Evolutionary conservation across 208 protist genomes (phyloP), one percentile per base, ranked within the genome.

Genomic region (Sergeia podlipaevii): DNA sequence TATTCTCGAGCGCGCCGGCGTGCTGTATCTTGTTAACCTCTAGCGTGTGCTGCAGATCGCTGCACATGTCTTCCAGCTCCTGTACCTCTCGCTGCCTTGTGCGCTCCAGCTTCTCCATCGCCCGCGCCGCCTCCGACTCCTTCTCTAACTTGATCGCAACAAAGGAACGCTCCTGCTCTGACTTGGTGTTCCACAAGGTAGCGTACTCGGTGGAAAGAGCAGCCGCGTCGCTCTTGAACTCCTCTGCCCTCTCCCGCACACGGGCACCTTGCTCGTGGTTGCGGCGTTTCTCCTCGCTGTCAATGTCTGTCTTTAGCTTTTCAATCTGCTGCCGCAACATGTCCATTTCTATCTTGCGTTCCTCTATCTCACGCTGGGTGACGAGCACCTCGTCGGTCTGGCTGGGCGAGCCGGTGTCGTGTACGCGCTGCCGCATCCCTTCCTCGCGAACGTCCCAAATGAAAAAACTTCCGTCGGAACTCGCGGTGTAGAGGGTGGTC

Each of bases 231-330:
- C 68, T 80, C 57, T 96, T 78, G 55, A 95, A 91, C 63, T 96
- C 86, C 46, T 97, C 86, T 24, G 66, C 79, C 23, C 91, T 79
- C 64, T 97, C 95, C 49, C 93, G 91, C 32, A 97, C 53, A 17
- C 89, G 89, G 20, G 96, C 94, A 33, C 80, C 80, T 66, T 97
- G 89, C 70, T 96, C 89, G 49, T 97, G 81, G 24, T 87, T 90
- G 32, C 92, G 82, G 10, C 96, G 78, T 62, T 96, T 95, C 57
- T 97, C 88, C 47, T 98, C 87, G 49, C 96, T 93, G 43, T 97
- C 91, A 44, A 97, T 92, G 53, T 98, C 89, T 8, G 93, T 88
- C 56, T 84, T 88, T 10, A 98, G 74, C 54, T 93, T 91, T 33
- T 93, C 90, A 2, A 97, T 84, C 50, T 85, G 80, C 45, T 90